Conservation (phyloP, 148 eudicot species). For the Drosera capensis region DNA sequence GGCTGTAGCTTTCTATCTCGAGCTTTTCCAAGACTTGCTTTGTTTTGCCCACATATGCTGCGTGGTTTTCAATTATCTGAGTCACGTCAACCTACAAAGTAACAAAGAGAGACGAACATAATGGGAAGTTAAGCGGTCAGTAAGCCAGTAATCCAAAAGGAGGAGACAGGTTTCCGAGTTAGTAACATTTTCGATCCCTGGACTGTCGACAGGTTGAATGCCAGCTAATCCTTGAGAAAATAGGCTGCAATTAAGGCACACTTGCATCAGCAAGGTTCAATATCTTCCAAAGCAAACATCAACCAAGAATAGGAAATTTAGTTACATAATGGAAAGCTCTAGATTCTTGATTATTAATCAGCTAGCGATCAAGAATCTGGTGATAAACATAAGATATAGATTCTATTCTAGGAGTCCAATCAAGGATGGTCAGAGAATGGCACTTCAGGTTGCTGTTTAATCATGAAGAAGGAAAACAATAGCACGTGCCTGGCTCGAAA, state of each 20-base stretch:
- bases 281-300: too few relatives aligned
- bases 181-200: conserved; percentile 73
- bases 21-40: conserved; percentile 48
- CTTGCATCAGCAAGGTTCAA: too few relatives aligned
- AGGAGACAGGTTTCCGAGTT: not conserved
- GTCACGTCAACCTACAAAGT: conserved; percentile 58
- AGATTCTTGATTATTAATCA: too few relatives aligned
- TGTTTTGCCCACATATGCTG: conserved; percentile 51
- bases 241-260: conserved; percentile 35
- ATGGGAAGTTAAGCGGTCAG: not conserved
- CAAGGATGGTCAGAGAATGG: not conserved
- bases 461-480: too few relatives aligned
- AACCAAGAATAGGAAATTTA: too few relatives aligned
- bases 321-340: too few relatives aligned
- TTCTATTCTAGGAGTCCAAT: not conserved
- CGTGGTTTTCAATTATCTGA: conserved; percentile 48
- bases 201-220: conserved; percentile 60
- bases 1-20: conserved; percentile 50
- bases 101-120: not conserved
- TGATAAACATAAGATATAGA: not conserved
- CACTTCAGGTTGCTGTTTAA: not conserved
- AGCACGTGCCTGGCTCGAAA: conserved; percentile 63
- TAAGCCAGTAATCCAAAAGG: not conserved
- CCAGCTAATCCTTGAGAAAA: conserved; percentile 73
- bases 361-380: not conserved